Percentiles rank a stretch among this genome's conserved stretches.
Evolutionary conservation across 1,284 basidiomycete genomes (phyloP).

Genomic region (Ustilago tritici): DNA sequence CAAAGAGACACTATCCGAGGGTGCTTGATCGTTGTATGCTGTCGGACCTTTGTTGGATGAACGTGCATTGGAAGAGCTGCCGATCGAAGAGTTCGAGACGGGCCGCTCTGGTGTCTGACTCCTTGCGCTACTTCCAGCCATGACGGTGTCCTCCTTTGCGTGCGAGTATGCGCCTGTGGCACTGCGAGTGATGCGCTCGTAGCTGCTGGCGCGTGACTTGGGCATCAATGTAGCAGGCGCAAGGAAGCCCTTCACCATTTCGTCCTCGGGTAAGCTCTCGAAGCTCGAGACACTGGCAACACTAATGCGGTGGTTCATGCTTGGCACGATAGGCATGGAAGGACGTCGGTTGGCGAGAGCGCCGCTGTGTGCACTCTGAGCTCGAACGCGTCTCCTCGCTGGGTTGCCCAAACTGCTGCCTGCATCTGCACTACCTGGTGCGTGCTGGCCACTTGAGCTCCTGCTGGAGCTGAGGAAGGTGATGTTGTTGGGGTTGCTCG

Average conservation of each 20-base stretch:
- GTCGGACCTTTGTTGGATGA: conserved; percentile 10
- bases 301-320: conserved; percentile 52
- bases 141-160: conserved; percentile 9
- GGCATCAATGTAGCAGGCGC: conserved; percentile 17
- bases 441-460: not conserved
- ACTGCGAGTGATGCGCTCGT: conserved; percentile 33
- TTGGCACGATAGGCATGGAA: conserved; percentile 55
- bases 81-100: conserved; percentile 15
- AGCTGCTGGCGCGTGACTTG: conserved; percentile 31
- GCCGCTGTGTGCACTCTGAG: conserved; percentile 35
- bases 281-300: conserved; percentile 60
- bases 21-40: conserved; percentile 1
- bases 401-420: conserved; percentile 14
- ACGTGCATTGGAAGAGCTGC: conserved; percentile 17
- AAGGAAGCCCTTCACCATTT: conserved; percentile 48
- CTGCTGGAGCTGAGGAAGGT: conserved; percentile 25
- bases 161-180: conserved; percentile 6
- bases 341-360: conserved; percentile 37
- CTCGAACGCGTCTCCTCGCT: conserved; percentile 24
- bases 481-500: conserved; percentile 15
- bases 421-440: conserved; percentile 1
- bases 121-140: not conserved
- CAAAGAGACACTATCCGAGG: conserved; percentile 12
- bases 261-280: conserved; percentile 63
- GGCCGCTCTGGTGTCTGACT: conserved; percentile 17